phyloP scores from a whole-genome alignment of 441 rosid genomes.

The Erysimum pusillum region DNA sequence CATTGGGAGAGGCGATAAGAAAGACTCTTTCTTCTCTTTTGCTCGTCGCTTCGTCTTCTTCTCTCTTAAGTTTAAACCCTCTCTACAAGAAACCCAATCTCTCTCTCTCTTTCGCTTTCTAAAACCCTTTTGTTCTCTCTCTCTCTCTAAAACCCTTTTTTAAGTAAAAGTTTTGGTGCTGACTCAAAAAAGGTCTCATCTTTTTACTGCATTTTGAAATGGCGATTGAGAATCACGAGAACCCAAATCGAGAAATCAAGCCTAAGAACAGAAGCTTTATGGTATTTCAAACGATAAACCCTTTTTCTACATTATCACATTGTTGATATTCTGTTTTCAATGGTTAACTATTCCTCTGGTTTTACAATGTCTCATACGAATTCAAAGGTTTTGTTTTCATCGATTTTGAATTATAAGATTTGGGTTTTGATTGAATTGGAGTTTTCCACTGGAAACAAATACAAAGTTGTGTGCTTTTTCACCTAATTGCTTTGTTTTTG shows the following conservation, averaged over 20 bases:
- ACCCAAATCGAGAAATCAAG: slow-evolving; percentile 77
- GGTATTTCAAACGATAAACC: slow-evolving; percentile 51
- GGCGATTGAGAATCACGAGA: slow-evolving; percentile 92
- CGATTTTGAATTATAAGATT: slow-evolving; percentile 10
- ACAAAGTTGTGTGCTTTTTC: background rate
- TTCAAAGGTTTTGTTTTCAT: background rate
- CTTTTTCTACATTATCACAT: slow-evolving; percentile 11
- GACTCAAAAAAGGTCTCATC: slow-evolving; percentile 27
- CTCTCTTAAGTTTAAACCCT: slow-evolving; percentile 29
- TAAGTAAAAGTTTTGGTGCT: slow-evolving; percentile 19
- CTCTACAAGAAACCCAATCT: slow-evolving; percentile 34
- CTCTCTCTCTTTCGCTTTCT: slow-evolving; percentile 32
- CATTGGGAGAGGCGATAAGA: slow-evolving; percentile 68
- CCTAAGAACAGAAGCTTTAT: slow-evolving; percentile 84
- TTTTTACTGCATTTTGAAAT: slow-evolving; percentile 49
- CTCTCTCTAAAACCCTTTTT: background rate
- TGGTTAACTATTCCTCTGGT: background rate
- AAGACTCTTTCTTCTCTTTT: slow-evolving; percentile 42
- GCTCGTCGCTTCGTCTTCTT: slow-evolving; percentile 20
- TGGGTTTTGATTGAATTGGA: slow-evolving; percentile 36
- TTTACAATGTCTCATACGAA: background rate
- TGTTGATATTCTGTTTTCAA: slow-evolving; percentile 16
- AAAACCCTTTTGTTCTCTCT: slow-evolving; percentile 26
- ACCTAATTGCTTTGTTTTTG: slow-evolving; percentile 2
- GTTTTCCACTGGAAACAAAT: slow-evolving; percentile 7